Base-by-base conservation (phyloP, 2,329 filamentous ascomycete genomes). In the Penicillium sp. region DNA sequence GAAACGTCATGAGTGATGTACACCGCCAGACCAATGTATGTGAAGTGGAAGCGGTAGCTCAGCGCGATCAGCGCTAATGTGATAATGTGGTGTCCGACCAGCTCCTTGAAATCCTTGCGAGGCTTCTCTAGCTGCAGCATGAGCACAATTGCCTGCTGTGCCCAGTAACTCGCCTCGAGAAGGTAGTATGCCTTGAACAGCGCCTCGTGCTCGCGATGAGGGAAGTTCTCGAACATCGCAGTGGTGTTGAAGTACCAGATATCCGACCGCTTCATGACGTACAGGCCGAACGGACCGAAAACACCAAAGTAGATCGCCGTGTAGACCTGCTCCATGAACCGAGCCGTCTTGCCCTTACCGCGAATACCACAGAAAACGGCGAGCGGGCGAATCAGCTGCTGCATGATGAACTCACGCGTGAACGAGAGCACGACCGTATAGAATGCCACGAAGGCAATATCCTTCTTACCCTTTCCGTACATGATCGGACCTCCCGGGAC, bases 261-360 rank as follows among this genome's bases (percentile, higher is more conserved):
- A 8, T 92, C 88, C n/a, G 91, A 93, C 61, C 85, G 83, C 70
- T 84, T 89, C 93, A 98, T 97, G 72, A 97, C 90, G 72, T 89
- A 97, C 68, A 97, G 75, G 53, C 93, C 93, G 54, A 87, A 88
- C 1, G 92, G 92, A 1, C 91, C 91, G 56, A 96, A 87, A 56
- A 95, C 73, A 45, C 77, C 86, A 75, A 96, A 96, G 82, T 98
- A 97, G 53, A 96, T 80, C 26, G 92, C 93, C 1, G 93, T 96
- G 78, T 98, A 98, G 70, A 89, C 86, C 78, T 98, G 93, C 76
- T 98, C 93, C 90, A 96, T 95, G 82, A 96, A 97, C 33, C 93
- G 88, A 16, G 88, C 84, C 70, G 95, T 91, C 79, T 96, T 97
- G 62, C 83, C 86, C 55, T 87, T 84, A 61, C 84, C 86, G 59